Conservation (phyloP, 2,329 filamentous ascomycete species). For the Pseudogymnoascus sp. region DNA sequence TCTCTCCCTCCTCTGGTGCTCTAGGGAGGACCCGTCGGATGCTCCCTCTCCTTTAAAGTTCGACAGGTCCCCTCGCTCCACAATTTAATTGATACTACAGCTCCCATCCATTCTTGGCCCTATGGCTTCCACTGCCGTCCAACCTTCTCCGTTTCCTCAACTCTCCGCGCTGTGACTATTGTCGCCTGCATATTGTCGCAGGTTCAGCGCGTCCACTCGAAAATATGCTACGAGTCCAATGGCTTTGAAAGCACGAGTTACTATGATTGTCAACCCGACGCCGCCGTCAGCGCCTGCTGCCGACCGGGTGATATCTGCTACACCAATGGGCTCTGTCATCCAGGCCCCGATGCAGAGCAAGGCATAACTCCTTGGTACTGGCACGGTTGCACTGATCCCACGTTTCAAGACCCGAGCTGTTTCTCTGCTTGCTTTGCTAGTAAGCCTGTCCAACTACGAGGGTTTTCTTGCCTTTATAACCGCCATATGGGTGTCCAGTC, state of each 20-base stretch:
- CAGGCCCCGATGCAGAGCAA: neutral
- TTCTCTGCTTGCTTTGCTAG: neutral
- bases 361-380: constrained; percentile 2
- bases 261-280: neutral
- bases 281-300: neutral
- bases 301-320: neutral
- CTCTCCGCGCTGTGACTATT: neutral
- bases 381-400: neutral
- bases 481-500: neutral
- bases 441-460: neutral
- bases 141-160: neutral
- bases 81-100: neutral
- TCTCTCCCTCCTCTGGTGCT: neutral
- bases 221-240: neutral
- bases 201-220: neutral
- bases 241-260: neutral
- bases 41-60: constrained; percentile 1
- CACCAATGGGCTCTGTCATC: neutral
- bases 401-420: neutral
- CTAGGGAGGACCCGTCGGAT: neutral
- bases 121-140: neutral
- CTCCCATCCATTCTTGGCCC: neutral
- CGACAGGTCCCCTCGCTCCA: constrained; percentile 5
- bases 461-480: no score
- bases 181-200: neutral